Evolutionary conservation across 768 basidiomycete species (phyloP), one percentile per base, ranked within the genome.

Genomic region (Russula emetica): DNA sequence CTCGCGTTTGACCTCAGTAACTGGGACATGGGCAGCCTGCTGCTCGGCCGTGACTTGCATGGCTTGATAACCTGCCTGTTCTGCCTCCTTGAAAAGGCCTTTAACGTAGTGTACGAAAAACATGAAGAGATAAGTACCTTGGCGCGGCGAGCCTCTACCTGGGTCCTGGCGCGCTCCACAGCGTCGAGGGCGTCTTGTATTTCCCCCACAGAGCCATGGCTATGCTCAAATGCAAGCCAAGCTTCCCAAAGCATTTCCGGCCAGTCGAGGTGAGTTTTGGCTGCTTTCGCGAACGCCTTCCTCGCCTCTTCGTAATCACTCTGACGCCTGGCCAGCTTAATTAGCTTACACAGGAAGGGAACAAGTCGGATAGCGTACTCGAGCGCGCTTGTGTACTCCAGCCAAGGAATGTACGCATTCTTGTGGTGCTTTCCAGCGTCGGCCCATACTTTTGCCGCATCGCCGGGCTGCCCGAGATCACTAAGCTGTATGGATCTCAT

Each of bases 201-300:
- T 42, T 85, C 83, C 32, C 82, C 78, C 16, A 92, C 78, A 26
- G 83, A 80, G 0, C 96, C 96, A 69, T 94, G 80, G 4, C 89
- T 76, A 67, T 92, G 84, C 72, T 98, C 96, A 70, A 98, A 97
- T n/a, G 80, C 76, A 20, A 87, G 71, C 90, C 92, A 96, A 1
- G 90, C 87, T 60, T 94, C 92, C 86, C 92, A 96, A 9, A 98
- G 77, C 11, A 87, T 89, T 74, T 99, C 96, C 0, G 97, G 94
- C 88, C 94, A 98, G 74, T 99, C 96, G 44, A 98, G 69, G 55
- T 87, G 83, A 72, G 88, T 89, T 50, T 79, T 77, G 32, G 85
- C 82, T 5, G 90, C 78, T 63, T 86, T 84, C 47, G 77, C 74
- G 72, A 92, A 96, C 8, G 84, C 76, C 26, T 80, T 77, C 45